These are phyloP conservation scores for Roridomyces roridus DNA, from an alignment of 768 basidiomycete genomes.

Conservation along the genomic window DNA sequence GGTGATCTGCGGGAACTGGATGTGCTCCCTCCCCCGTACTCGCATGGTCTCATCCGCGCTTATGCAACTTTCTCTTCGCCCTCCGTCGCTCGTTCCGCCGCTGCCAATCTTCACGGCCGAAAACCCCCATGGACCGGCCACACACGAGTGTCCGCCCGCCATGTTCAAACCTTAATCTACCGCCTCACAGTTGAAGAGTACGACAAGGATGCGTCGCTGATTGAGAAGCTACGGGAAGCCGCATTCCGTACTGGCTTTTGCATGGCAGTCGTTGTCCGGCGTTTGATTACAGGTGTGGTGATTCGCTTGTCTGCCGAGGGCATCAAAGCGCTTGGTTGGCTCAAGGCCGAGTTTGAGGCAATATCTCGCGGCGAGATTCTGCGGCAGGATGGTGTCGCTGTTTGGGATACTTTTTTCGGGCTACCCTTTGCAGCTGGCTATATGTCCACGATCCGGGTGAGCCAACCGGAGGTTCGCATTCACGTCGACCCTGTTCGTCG, in stretches of 20 bases:
- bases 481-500: constrained; percentile 46
- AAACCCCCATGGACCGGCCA: constrained; percentile 52
- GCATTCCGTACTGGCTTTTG: constrained; percentile 36
- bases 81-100: constrained; percentile 57
- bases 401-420: constrained; percentile 74
- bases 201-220: constrained; percentile 47
- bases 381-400: constrained; percentile 51
- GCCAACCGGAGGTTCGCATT: constrained; percentile 49
- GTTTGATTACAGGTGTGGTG: constrained; percentile 26
- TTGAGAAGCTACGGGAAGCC: constrained; percentile 48
- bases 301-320: constrained; percentile 60
- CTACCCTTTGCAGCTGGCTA: constrained; percentile 47
- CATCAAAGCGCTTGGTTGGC: constrained; percentile 52
- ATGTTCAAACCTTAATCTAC: constrained; percentile 60
- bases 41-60: constrained; percentile 51
- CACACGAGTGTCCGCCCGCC: constrained; percentile 54
- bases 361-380: constrained; percentile 67
- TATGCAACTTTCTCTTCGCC: constrained; percentile 64
- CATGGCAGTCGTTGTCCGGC: constrained; percentile 30
- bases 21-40: constrained; percentile 56
- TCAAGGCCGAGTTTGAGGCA: constrained; percentile 69
- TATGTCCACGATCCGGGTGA: constrained; percentile 48
- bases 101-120: constrained; percentile 51
- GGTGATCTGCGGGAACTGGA: constrained; percentile 48
- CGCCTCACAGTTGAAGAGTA: constrained; percentile 45